phyloP scores from a whole-genome alignment of 768 basidiomycete genomes.

The Rubroboletus satanas region DNA sequence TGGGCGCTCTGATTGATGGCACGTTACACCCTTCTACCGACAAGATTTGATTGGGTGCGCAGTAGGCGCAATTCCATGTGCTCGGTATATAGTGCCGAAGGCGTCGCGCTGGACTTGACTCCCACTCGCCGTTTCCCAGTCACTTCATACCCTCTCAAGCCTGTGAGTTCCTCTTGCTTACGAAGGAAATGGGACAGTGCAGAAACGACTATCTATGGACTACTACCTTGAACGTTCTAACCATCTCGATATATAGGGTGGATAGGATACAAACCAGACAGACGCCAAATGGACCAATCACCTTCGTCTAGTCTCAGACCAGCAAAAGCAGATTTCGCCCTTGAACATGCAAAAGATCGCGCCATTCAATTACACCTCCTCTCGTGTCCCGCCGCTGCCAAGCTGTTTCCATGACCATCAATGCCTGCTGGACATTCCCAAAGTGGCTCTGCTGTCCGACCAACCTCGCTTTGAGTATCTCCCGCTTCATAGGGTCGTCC shows the following conservation, averaged over 20 bases:
- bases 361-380: constrained; percentile 54
- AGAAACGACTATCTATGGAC: constrained; percentile 14
- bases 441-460: constrained; percentile 52
- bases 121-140: neutral
- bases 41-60: constrained; percentile 14
- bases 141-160: neutral
- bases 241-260: constrained; percentile 13
- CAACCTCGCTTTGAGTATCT: constrained; percentile 56
- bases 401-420: constrained; percentile 61
- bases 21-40: neutral
- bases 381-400: constrained; percentile 65
- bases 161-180: constrained; percentile 3
- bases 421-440: constrained; percentile 56
- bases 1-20: constrained; percentile 20
- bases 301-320: constrained; percentile 20
- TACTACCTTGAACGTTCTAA: constrained; percentile 12
- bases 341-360: constrained; percentile 43
- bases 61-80: constrained; percentile 26
- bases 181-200: constrained; percentile 6
- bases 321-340: constrained; percentile 29
- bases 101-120: neutral
- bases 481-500: constrained; percentile 55
- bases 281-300: neutral
- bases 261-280: constrained; percentile 14
- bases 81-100: constrained; percentile 27